Conservation (phyloP, 495 filamentous ascomycete genomes). For the Tetracladium setigerum region DNA sequence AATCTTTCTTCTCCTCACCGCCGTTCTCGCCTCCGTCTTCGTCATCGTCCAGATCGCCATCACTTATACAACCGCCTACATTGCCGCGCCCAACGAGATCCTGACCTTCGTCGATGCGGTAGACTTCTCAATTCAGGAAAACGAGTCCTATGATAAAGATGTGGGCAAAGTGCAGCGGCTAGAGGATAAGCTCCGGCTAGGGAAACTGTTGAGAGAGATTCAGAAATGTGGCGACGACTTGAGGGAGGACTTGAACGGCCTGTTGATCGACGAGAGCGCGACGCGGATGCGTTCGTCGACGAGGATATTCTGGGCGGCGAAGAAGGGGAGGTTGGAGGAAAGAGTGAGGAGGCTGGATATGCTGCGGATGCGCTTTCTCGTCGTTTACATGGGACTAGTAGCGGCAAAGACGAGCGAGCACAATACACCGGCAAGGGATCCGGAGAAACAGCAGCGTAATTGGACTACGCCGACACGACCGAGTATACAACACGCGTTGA, state of each 20-base stretch:
- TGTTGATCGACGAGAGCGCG: slow-evolving; percentile 36
- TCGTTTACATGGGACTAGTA: slow-evolving; percentile 46
- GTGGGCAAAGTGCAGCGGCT: slow-evolving; percentile 39
- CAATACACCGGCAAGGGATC: slow-evolving; percentile 22
- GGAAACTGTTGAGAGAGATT: slow-evolving; percentile 42
- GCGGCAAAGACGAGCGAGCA: slow-evolving; percentile 30
- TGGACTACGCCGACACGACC: slow-evolving; percentile 3
- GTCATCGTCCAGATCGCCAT: slow-evolving; percentile 33
- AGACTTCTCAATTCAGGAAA: slow-evolving; percentile 40
- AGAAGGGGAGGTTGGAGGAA: slow-evolving; percentile 36
- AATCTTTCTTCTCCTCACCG: slow-evolving; percentile 37
- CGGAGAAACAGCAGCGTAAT: slow-evolving; percentile 20
- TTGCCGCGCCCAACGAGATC: slow-evolving; percentile 40
- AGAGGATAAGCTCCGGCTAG: slow-evolving; percentile 44
- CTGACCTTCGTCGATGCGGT: slow-evolving; percentile 40
- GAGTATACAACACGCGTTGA: slow-evolving; percentile 21
- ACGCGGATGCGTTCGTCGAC: slow-evolving; percentile 36
- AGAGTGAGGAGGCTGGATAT: slow-evolving; percentile 51
- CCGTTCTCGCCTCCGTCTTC: slow-evolving; percentile 36
- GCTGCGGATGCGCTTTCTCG: slow-evolving; percentile 49
- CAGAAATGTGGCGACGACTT: slow-evolving; percentile 46
- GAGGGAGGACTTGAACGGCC: slow-evolving; percentile 37
- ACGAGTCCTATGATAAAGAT: slow-evolving; percentile 47
- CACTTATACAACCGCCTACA: slow-evolving; percentile 37
- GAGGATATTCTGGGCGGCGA: slow-evolving; percentile 40